A percentile compares a stretch with the other conserved stretches of the same genome.
These are phyloP conservation scores for Calonectria multiphialidica DNA, from an alignment of 2,329 filamentous ascomycete species.

Conservation along the genomic window DNA sequence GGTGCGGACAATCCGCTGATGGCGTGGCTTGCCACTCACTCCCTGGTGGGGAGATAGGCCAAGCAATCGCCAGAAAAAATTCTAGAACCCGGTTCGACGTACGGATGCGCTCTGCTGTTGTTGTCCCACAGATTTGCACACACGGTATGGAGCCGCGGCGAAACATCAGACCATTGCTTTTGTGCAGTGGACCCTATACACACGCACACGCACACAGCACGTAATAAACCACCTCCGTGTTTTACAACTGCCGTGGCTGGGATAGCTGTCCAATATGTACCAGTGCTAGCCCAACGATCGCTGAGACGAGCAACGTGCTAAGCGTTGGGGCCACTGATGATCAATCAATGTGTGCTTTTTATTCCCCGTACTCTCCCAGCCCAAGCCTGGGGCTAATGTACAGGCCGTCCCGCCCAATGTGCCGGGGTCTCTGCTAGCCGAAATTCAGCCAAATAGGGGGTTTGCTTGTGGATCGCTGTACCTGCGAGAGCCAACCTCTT, in stretches of 20 bases:
- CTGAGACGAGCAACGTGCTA: too few species aligned
- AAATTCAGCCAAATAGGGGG: neutral
- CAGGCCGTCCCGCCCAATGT: neutral
- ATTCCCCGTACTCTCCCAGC: neutral
- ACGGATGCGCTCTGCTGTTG: neutral
- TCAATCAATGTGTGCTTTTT: too few species aligned
- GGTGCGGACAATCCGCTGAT: neutral
- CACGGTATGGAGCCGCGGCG: neutral
- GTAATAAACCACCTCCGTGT: neutral
- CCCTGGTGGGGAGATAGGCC: neutral
- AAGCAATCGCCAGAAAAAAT: neutral
- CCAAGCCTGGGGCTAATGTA: neutral
- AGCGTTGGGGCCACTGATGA: too few species aligned
- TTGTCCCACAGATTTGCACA: neutral
- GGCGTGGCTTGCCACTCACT: neutral
- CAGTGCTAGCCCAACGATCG: too few species aligned
- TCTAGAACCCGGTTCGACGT: neutral
- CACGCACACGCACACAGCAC: neutral
- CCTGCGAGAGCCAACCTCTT: too few species aligned
- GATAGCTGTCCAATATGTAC: too few species aligned
- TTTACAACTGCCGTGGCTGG: too few species aligned
- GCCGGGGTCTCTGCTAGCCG: neutral
- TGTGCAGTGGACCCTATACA: neutral
- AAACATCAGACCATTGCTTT: neutral
- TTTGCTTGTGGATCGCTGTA: neutral